These are phyloP conservation scores for Prinsepia uniflora DNA, from an alignment of 306 rosid species.

Conservation along the genomic window DNA sequence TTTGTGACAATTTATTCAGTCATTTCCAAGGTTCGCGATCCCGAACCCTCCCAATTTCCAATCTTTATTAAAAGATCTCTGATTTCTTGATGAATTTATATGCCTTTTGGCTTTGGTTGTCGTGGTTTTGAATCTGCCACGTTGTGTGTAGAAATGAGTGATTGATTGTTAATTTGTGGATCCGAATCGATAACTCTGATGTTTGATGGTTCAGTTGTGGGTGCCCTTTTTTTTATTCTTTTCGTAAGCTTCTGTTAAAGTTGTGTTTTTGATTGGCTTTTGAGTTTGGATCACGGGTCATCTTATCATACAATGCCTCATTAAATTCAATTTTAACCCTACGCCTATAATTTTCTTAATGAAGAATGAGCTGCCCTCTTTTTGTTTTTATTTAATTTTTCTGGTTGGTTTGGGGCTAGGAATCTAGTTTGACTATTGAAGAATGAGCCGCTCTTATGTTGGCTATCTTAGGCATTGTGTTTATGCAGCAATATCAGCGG, in stretches of 20 bases:
- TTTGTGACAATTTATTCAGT: conserved; percentile 67
- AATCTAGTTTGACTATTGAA: conserved; percentile 15
- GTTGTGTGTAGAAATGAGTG: not conserved
- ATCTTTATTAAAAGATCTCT: not conserved
- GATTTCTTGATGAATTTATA: not conserved
- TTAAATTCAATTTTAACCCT: not conserved
- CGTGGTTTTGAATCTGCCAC: conserved; percentile 31
- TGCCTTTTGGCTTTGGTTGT: not conserved
- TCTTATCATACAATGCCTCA: conserved; percentile 12
- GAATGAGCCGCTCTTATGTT: conserved; percentile 42
- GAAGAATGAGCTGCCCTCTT: not conserved
- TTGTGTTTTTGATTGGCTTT: conserved; percentile 26
- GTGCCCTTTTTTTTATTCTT: conserved; percentile 16
- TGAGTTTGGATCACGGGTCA: conserved; percentile 22
- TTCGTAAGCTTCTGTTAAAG: conserved; percentile 26
- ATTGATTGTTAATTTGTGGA: conserved; percentile 22
- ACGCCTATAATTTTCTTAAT: not conserved
- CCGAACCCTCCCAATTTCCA: not conserved
- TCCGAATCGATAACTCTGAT: conserved; percentile 26
- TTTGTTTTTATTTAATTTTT: not conserved
- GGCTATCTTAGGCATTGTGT: conserved; percentile 46
- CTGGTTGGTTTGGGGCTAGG: conserved; percentile 20
- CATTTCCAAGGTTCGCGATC: conserved; percentile 66
- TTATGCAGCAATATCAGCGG: conserved; percentile 57
- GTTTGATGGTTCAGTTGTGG: conserved; percentile 10